Percentiles rank a stretch among this genome's conserved stretches.
These are phyloP conservation scores for Lecanoromycetidae sp. DNA, from an alignment of 2,329 filamentous ascomycete species.

Conservation along the genomic window DNA sequence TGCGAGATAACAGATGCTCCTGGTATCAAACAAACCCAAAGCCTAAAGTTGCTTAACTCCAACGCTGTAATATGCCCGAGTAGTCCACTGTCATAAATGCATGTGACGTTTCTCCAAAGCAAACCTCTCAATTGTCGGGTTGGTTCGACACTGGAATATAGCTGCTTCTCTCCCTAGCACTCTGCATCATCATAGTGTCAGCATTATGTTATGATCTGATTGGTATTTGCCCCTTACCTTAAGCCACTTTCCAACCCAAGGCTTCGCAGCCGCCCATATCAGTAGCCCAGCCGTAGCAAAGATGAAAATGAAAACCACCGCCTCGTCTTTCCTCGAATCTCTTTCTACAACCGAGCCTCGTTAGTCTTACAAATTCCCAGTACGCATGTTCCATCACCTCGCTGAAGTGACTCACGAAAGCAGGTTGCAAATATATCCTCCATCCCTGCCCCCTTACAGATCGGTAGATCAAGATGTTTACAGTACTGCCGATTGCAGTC, in stretches of 20 bases:
- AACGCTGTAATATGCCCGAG: neutral
- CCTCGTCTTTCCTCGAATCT: constrained; percentile 55
- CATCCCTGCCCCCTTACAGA: constrained; percentile 49
- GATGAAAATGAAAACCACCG: constrained; percentile 55
- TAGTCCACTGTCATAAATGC: neutral
- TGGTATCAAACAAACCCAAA: neutral
- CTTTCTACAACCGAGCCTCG: constrained; percentile 36
- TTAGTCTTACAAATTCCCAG: too few relatives aligned
- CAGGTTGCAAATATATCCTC: constrained; percentile 55
- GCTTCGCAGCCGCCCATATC: constrained; percentile 47
- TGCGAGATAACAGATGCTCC: neutral
- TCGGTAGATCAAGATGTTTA: constrained; percentile 47
- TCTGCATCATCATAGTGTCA: constrained; percentile 20
- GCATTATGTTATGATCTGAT: neutral
- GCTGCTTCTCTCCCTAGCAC: constrained; percentile 36
- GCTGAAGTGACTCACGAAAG: constrained; percentile 40
- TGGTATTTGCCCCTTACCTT: constrained; percentile 30
- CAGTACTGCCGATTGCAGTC: constrained; percentile 60
- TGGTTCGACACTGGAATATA: constrained; percentile 39
- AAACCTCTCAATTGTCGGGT: constrained; percentile 9
- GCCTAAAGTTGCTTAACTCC: neutral
- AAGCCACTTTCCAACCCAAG: constrained; percentile 46
- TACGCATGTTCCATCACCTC: neutral
- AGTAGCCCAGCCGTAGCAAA: constrained; percentile 49
- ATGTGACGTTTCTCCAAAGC: neutral